Base-by-base conservation (phyloP, 2,329 filamentous ascomycete genomes). In the Elsinoe batatas region DNA sequence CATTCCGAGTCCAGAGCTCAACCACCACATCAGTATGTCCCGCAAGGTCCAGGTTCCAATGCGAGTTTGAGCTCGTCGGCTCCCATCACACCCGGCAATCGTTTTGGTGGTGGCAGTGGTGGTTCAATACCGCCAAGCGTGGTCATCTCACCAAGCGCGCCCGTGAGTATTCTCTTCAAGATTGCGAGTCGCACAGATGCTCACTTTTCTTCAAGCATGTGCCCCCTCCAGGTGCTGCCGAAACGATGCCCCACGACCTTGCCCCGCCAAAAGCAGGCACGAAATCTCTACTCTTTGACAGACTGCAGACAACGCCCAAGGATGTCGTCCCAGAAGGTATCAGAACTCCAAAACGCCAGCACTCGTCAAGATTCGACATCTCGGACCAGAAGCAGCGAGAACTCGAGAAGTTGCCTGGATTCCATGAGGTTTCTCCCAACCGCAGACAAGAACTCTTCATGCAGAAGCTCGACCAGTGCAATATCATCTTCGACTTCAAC, bases 401-500 rank as follows among this genome's bases (percentile, higher is more conserved):
- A 71, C 79, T 98, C 51, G 93, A 98, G 71, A 98, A 98, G 74
- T 78, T 98, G 20, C 91, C 93, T 1, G 93, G 93, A 35, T 98
- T 98, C 72, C 93, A 98, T 67, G 93, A 98, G 72, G 93, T 97
- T 22, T 87, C 91, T 10, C 93, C 93, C 13, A 95, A 95, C 69
- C 84, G 91, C 60, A 83, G 93, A 59, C 91, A 96, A 73, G 91
- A 97, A 64, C 81, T 98, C 15, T 98, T 98, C 74, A 96, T 98
- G 91, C 91, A 97, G 69, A 98, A 98, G 79, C 93, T 98, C 64
- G 93, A 97, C 66, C 93, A 98, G 71, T 98, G 93, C 77, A 98
- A 98, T 69, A 94, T 98, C 76, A 98, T 98, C 66, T 98, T 98
- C 69, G 93, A 98, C 74, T 98, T 98, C 76, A 98, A 97, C 69